Base-by-base conservation (phyloP, 805 yeast genomes). In the Myxozyma lipomycoides region DNA sequence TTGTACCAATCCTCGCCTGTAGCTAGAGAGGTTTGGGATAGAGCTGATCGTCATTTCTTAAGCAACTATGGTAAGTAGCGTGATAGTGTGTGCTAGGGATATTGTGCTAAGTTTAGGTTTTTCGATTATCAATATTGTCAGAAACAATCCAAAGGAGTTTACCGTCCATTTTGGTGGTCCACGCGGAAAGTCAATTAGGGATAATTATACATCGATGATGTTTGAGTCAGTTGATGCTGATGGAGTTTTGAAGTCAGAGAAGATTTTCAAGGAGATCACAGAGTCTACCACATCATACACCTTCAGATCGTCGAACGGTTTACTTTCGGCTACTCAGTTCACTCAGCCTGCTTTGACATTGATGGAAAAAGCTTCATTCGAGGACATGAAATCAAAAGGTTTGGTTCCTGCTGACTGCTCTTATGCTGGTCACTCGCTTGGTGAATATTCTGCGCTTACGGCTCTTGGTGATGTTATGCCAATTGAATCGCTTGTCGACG, bases 391-490 rank as follows among this genome's bases (percentile, higher is more conserved):
- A 73, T 73, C 95, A 41, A 88, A 87, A 79, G 98, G 98, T 34
- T 79, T 93, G 69, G 91, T 93, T 65, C 97, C 96, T 49, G 81
- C 84, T 43, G 95, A 88, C 64, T 82, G 90, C 54, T 82, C 91
- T 74, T 93, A 93, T 72, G 99, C 99, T 60, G 99, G 99, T 70
- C 99, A 93, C 78, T 93, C 98, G 9, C 81, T 93, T 63, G 99
- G 99, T 76, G 99, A 93, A 73, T 93, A 93, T 71, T 93, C 97
- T 61, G 98, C 99, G 15, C 79, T 93, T 66, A 88, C 98, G 17
- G 89, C 98, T 24, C 77, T 93, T 65, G 98, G 96, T 48, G 96
- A 93, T 69, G 97, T 95, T 52, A 91, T 93, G 98, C 96, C 98
- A 43, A 89, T 93, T 63, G 98, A 93, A 75, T 85, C 48, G 2